Percentiles rank a stretch among this genome's conserved stretches.
These are phyloP conservation scores for Usnea hakonensis DNA, from an alignment of 495 filamentous ascomycete species.

Conservation along the genomic window DNA sequence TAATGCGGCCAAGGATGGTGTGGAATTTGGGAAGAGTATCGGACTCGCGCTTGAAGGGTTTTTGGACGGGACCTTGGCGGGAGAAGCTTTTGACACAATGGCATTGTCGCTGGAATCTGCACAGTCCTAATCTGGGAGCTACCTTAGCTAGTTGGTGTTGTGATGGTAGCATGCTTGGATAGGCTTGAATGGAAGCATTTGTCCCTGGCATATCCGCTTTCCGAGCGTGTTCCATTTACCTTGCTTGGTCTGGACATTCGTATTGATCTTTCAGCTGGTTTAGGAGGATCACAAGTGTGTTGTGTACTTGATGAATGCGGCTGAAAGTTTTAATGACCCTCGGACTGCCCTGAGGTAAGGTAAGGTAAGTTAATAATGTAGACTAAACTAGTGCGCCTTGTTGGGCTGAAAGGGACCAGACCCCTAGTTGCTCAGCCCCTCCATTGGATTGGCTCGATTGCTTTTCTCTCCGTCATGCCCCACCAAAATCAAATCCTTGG, in stretches of 20 bases:
- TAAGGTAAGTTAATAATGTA: not conserved
- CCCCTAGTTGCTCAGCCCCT: conserved; percentile 6
- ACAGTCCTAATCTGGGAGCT: too few species aligned
- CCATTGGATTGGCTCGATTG: conserved; percentile 2
- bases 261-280: not conserved
- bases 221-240: not conserved
- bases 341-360: not conserved
- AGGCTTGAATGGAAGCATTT: too few species aligned
- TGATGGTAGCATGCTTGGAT: too few species aligned
- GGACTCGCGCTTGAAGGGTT: not conserved
- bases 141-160: too few species aligned
- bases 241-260: too few species aligned
- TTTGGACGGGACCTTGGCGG: not conserved
- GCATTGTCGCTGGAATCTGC: not conserved
- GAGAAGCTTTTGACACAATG: not conserved
- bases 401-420: conserved; percentile 4
- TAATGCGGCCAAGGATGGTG: not conserved
- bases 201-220: not conserved
- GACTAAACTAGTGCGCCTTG: conserved; percentile 10
- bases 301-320: not conserved
- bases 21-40: conserved; percentile 3
- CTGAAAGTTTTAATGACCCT: not conserved
- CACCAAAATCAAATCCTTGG: not conserved
- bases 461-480: not conserved
- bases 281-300: not conserved